Evolutionary conservation across 805 yeast species (phyloP).

Genomic region (Alloascoidea africana): DNA sequence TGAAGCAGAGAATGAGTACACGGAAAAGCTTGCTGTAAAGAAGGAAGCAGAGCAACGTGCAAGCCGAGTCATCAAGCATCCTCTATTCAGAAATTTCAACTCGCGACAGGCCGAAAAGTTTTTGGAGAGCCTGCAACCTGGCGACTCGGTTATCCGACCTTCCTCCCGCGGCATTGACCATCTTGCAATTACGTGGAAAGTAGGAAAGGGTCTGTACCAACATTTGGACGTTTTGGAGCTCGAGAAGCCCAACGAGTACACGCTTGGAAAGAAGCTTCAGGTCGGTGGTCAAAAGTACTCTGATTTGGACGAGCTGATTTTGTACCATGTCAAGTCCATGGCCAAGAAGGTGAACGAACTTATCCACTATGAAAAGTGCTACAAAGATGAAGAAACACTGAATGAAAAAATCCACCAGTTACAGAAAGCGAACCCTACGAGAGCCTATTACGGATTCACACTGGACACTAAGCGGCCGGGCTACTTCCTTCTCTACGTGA

Average conservation of each 20-base stretch:
- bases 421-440: slow-evolving; percentile 67
- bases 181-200: slow-evolving; percentile 92
- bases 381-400: slow-evolving; percentile 32
- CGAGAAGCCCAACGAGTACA: slow-evolving; percentile 45
- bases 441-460: slow-evolving; percentile 84
- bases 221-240: slow-evolving; percentile 78
- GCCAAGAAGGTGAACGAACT: slow-evolving; percentile 74
- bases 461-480: slow-evolving; percentile 87
- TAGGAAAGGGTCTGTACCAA: slow-evolving; percentile 80
- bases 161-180: slow-evolving; percentile 82
- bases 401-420: slow-evolving; percentile 1
- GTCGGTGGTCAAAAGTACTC: slow-evolving; percentile 62
- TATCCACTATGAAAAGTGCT: slow-evolving; percentile 78
- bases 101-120: slow-evolving; percentile 85
- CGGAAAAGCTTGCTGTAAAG: slow-evolving; percentile 32
- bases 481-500: slow-evolving; percentile 80
- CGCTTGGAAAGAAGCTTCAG: slow-evolving; percentile 38
- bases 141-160: slow-evolving; percentile 89
- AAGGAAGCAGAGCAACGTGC: slow-evolving; percentile 31
- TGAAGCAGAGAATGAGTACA: slow-evolving; percentile 56
- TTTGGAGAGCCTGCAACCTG: slow-evolving; percentile 77
- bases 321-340: slow-evolving; percentile 72
- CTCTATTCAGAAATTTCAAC: slow-evolving; percentile 73
- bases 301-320: slow-evolving; percentile 88
- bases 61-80: slow-evolving; percentile 78